Evolutionary conservation across 306 rosid species (phyloP).

Genomic region (Lotus japonicus): DNA sequence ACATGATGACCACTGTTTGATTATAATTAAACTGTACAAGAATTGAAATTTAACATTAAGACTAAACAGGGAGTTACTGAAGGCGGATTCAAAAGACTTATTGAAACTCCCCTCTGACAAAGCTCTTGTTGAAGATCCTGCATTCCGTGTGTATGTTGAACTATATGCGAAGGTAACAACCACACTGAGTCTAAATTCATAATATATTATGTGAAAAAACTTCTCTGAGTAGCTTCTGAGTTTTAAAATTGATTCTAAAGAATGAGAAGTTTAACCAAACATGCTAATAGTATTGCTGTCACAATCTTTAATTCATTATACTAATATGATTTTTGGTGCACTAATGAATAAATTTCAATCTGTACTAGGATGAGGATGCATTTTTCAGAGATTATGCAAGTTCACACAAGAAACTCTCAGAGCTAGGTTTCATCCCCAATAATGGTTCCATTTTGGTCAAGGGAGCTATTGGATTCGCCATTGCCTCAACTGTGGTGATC

Average conservation of each 20-base stretch:
- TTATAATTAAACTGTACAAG: background rate
- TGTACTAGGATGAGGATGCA: constrained; percentile 55
- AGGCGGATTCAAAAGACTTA: constrained; percentile 31
- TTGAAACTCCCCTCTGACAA: constrained; percentile 71
- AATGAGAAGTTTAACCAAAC: no score
- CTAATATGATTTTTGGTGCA: background rate
- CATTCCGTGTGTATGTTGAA: constrained; percentile 45
- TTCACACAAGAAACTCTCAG: constrained; percentile 84
- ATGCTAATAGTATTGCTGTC: background rate
- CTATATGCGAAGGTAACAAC: constrained; percentile 48
- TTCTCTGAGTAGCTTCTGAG: no score
- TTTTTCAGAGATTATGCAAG: constrained; percentile 65
- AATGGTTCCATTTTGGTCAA: constrained; percentile 12
- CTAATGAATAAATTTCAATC: background rate
- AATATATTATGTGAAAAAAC: no score
- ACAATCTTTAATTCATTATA: background rate
- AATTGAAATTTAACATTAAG: background rate
- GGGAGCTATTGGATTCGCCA: constrained; percentile 22
- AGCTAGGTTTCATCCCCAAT: constrained; percentile 49
- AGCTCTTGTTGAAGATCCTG: constrained; percentile 50
- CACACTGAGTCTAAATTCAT: background rate
- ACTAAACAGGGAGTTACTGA: constrained; percentile 48
- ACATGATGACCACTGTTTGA: background rate
- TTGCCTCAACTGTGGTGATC: constrained; percentile 44
- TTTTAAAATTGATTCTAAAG: no score